phyloP scores from a whole-genome alignment of 345 rosid genomes.

The Kandelia obovata region DNA sequence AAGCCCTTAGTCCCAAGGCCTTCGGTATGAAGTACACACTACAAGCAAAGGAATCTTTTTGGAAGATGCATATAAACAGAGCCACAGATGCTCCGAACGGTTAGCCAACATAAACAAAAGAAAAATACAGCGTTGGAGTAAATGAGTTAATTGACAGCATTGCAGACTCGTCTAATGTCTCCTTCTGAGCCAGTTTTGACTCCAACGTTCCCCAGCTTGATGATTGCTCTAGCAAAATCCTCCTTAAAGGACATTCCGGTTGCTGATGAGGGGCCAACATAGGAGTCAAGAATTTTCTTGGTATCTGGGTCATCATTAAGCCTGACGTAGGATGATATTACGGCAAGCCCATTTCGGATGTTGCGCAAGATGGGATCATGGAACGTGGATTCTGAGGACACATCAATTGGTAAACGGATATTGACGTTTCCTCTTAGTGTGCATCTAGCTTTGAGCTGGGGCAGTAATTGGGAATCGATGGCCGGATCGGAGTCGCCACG shows the following conservation, averaged over 20 bases:
- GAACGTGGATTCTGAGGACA: constrained; percentile 39
- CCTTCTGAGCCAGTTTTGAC: constrained; percentile 62
- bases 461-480: constrained; percentile 44
- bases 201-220: constrained; percentile 63
- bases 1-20: too few relatives aligned
- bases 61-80: too few relatives aligned
- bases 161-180: constrained; percentile 61
- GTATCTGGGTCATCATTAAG: constrained; percentile 58
- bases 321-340: constrained; percentile 67
- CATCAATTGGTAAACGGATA: constrained; percentile 52
- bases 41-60: too few relatives aligned
- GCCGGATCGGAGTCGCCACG: constrained; percentile 55
- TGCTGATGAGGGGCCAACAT: constrained; percentile 33
- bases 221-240: constrained; percentile 61
- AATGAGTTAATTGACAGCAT: neutral
- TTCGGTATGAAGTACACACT: too few relatives aligned
- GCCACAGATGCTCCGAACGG: too few relatives aligned
- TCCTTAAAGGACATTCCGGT: constrained; percentile 41
- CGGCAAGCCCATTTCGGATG: constrained; percentile 60
- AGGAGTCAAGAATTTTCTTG: constrained; percentile 45
- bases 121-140: neutral
- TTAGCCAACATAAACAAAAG: neutral
- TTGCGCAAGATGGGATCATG: constrained; percentile 60
- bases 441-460: constrained; percentile 41
- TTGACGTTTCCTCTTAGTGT: constrained; percentile 60